Evolutionary conservation across 225 moss, liverwort and hornwort genomes (phyloP).

Genomic region (Straminergon stramineum): DNA sequence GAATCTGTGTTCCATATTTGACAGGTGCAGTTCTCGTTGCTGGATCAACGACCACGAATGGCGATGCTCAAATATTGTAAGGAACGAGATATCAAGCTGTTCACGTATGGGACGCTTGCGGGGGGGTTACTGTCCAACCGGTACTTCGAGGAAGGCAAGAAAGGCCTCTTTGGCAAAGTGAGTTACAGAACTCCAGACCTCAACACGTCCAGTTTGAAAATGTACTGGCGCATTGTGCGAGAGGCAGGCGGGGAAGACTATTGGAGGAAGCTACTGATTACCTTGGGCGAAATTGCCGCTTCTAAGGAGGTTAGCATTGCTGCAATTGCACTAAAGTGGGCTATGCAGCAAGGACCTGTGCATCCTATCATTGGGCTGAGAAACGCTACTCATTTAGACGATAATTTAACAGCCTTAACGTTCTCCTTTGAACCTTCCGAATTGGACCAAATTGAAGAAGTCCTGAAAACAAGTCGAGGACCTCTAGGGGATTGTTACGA

Average conservation of each 20-base stretch:
- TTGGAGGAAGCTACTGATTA: slow-evolving; percentile 25
- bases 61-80: slow-evolving; percentile 36
- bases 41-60: slow-evolving; percentile 34
- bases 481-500: slow-evolving; percentile 45
- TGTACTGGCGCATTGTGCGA: slow-evolving; percentile 43
- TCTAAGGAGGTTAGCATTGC: slow-evolving; percentile 29
- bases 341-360: slow-evolving; percentile 48
- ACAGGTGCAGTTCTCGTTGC: slow-evolving; percentile 39
- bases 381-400: slow-evolving; percentile 29
- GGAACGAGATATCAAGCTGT: slow-evolving; percentile 35
- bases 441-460: slow-evolving; percentile 33
- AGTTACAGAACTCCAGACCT: slow-evolving; percentile 30
- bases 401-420: slow-evolving; percentile 25
- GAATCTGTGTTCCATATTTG: neutral
- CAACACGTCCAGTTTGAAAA: slow-evolving; percentile 50
- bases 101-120: slow-evolving; percentile 45
- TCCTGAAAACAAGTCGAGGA: slow-evolving; percentile 20
- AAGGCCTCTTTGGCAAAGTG: slow-evolving; percentile 26
- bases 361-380: slow-evolving; percentile 41
- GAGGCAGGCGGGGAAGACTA: slow-evolving; percentile 39
- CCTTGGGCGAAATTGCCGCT: slow-evolving; percentile 20
- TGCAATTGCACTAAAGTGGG: slow-evolving; percentile 30
- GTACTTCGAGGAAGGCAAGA: slow-evolving; percentile 30
- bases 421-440: slow-evolving; percentile 17
- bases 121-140: slow-evolving; percentile 36